These are phyloP conservation scores for Acacia crassicarpa DNA, from an alignment of 306 rosid species.

Conservation along the genomic window DNA sequence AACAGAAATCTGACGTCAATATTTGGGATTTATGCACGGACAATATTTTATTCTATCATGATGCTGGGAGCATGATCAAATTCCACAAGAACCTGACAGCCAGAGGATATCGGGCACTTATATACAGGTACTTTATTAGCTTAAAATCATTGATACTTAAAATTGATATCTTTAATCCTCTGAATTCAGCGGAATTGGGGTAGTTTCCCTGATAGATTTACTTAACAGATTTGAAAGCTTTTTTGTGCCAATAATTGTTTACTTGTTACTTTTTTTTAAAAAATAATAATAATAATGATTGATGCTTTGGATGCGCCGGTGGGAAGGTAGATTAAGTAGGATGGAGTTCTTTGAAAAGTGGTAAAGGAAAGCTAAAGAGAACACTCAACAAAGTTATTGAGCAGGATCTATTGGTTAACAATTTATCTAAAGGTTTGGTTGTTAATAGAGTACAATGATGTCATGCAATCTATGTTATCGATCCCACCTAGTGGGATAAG, in stretches of 20 bases:
- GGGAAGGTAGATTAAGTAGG: too few relatives aligned
- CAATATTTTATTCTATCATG: conserved; percentile 41
- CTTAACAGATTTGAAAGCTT: background rate
- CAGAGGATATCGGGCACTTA: conserved; percentile 79
- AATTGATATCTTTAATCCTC: background rate
- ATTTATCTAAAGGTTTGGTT: too few relatives aligned
- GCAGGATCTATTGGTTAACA: too few relatives aligned
- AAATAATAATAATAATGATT: too few relatives aligned
- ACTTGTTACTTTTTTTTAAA: too few relatives aligned
- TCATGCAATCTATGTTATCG: too few relatives aligned
- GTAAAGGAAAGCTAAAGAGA: too few relatives aligned
- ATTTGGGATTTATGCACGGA: conserved; percentile 73
- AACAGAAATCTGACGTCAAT: conserved; percentile 49
- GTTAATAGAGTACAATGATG: too few relatives aligned
- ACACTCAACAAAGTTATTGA: too few relatives aligned
- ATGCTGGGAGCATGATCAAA: conserved; percentile 91
- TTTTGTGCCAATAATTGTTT: background rate
- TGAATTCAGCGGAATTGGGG: background rate
- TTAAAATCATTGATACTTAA: conserved; percentile 6
- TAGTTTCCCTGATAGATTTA: background rate
- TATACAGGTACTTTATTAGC: conserved; percentile 64
- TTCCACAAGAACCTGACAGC: conserved; percentile 83
- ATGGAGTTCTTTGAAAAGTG: too few relatives aligned
- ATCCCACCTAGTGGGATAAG: too few relatives aligned
- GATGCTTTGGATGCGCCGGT: too few relatives aligned